Evolutionary conservation across 257 asterid genomes (phyloP).

Genomic region (Parsonsia alboflavescens): DNA sequence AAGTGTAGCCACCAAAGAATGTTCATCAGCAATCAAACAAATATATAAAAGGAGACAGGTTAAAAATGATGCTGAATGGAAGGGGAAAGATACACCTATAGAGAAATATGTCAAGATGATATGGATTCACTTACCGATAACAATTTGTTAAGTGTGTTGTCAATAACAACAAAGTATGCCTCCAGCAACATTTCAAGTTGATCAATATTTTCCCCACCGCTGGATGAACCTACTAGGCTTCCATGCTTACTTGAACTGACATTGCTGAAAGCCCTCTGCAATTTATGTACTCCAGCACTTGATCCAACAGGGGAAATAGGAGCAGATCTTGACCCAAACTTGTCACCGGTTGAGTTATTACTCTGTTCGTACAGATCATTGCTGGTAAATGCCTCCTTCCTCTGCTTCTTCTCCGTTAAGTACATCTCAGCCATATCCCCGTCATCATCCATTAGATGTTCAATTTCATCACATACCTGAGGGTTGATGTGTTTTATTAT

Average conservation of each 20-base stretch:
- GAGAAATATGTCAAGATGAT: neutral
- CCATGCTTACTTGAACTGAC: constrained; percentile 74
- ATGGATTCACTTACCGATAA: constrained; percentile 57
- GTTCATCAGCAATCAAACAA: neutral
- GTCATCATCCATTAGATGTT: constrained; percentile 96
- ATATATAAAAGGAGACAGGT: neutral
- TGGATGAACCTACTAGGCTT: constrained; percentile 69
- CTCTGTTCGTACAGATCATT: constrained; percentile 45
- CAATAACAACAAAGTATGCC: constrained; percentile 83
- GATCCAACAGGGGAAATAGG: constrained; percentile 89
- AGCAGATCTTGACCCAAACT: constrained; percentile 50
- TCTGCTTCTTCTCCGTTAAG: constrained; percentile 87
- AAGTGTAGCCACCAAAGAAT: neutral
- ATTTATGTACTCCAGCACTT: constrained; percentile 39
- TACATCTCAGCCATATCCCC: constrained; percentile 99
- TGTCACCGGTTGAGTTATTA: constrained; percentile 27
- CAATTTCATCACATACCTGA: constrained; percentile 93
- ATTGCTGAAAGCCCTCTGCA: constrained; percentile 84
- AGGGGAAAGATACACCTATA: neutral
- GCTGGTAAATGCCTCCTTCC: constrained; percentile 48
- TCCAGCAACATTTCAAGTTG: constrained; percentile 98
- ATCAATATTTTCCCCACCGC: constrained; percentile 69
- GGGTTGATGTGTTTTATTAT: constrained; percentile 14
- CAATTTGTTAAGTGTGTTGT: constrained; percentile 81
- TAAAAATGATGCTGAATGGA: no score